These are phyloP conservation scores for Mitragyna speciosa DNA, from an alignment of 257 asterid species.

Conservation along the genomic window DNA sequence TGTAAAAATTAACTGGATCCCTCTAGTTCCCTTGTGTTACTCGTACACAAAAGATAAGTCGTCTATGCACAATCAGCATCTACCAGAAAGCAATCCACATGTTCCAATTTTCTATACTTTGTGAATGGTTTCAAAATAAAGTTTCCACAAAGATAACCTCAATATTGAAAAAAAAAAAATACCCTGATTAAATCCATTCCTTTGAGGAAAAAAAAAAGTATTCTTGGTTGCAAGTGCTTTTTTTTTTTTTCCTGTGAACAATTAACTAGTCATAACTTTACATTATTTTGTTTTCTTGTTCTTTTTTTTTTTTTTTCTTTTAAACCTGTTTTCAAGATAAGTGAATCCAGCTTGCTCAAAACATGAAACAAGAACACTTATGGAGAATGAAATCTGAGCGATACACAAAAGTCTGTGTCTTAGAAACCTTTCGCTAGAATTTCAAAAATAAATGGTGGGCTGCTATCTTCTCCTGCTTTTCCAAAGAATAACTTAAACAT, in stretches of 20 bases:
- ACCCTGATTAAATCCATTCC: background rate
- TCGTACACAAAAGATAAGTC: background rate
- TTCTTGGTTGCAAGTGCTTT: background rate
- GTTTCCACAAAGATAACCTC: background rate
- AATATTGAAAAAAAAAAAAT: background rate
- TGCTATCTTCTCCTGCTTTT: no score
- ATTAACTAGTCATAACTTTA: background rate
- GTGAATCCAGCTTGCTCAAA: no score
- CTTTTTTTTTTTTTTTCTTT: background rate
- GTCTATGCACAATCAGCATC: conserved; percentile 6
- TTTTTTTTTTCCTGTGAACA: background rate
- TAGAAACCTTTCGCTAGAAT: no score
- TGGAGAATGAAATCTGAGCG: no score
- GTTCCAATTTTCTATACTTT: background rate
- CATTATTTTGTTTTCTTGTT: background rate
- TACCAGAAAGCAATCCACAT: background rate
- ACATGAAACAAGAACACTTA: no score
- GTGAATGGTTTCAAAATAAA: background rate
- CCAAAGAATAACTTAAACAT: no score
- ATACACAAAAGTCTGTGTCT: no score
- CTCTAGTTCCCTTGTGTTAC: background rate
- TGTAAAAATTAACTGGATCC: background rate
- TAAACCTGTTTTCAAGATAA: background rate
- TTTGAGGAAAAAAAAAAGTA: background rate
- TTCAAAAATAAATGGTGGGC: no score